These are phyloP conservation scores for Trichoderma afroharzianum DNA, from an alignment of 2,329 filamentous ascomycete species.

Conservation along the genomic window DNA sequence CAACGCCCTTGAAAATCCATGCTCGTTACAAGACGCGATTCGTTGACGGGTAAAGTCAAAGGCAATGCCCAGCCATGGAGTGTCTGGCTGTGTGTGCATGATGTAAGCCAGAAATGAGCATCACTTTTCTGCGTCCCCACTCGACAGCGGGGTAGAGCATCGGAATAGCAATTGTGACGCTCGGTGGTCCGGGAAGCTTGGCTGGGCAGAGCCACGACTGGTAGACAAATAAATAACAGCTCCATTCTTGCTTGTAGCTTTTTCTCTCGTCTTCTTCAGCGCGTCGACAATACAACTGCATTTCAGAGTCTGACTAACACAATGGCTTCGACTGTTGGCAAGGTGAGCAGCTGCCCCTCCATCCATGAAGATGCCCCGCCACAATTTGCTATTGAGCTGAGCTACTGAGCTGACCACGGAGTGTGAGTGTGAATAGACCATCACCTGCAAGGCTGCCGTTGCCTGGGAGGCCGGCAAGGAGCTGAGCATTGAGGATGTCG, in stretches of 20 bases:
- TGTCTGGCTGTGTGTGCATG: neutral
- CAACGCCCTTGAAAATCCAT: neutral
- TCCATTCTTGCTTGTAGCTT: neutral
- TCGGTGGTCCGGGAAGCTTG: neutral
- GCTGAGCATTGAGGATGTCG: constrained; percentile 84
- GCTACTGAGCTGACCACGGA: neutral
- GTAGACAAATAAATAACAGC: constrained; percentile 6
- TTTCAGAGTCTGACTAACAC: neutral
- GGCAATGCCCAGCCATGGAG: neutral
- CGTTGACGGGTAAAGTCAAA: constrained; percentile 8
- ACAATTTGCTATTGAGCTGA: neutral
- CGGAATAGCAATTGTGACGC: neutral
- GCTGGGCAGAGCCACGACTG: neutral
- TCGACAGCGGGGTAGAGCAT: constrained; percentile 11
- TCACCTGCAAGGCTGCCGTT: constrained; percentile 95
- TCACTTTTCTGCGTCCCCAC: neutral
- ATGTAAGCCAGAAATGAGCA: constrained; percentile 1
- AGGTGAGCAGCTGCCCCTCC: constrained; percentile 40
- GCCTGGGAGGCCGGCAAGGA: constrained; percentile 96
- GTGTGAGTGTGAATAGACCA: constrained; percentile 57
- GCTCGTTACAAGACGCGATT: neutral
- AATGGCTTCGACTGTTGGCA: constrained; percentile 51
- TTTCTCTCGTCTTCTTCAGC: neutral
- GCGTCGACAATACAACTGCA: neutral
- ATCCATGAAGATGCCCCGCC: constrained; percentile 22